These are phyloP conservation scores for Rosa lucieae DNA, from an alignment of 306 rosid species.

Conservation along the genomic window DNA sequence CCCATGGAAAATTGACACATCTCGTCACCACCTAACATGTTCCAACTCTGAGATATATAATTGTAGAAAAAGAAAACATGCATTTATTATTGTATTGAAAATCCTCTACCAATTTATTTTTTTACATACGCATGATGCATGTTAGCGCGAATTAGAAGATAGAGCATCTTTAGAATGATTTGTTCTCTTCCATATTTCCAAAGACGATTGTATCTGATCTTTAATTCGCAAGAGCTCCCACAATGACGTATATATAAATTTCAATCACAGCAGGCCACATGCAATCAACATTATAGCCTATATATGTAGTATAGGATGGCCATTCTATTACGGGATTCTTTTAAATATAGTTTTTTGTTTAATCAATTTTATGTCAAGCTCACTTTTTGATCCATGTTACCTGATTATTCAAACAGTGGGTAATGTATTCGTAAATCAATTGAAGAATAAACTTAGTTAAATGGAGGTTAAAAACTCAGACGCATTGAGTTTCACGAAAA, in stretches of 20 bases:
- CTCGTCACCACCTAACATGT: background rate
- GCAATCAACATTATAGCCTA: background rate
- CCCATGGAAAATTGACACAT: background rate
- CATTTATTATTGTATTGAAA: background rate
- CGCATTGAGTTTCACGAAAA: no score
- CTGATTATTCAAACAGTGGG: no score
- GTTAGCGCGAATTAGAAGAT: background rate
- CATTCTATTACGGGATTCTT: no score
- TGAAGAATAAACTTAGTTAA: no score
- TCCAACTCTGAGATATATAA: background rate
- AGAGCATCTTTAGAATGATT: background rate
- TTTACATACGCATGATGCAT: background rate
- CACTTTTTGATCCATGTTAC: no score
- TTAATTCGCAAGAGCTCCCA: background rate
- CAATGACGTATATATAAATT: background rate
- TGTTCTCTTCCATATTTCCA: background rate
- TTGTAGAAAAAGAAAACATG: background rate
- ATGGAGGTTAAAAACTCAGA: no score
- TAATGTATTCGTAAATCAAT: no score
- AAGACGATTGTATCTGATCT: conserved; percentile 10
- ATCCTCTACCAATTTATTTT: background rate
- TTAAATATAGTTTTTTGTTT: no score
- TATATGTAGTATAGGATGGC: no score
- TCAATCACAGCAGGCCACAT: background rate
- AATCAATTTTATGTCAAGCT: no score